Conservation (phyloP, 225 moss, liverwort and hornwort species). For the Physcomitrium patens region DNA sequence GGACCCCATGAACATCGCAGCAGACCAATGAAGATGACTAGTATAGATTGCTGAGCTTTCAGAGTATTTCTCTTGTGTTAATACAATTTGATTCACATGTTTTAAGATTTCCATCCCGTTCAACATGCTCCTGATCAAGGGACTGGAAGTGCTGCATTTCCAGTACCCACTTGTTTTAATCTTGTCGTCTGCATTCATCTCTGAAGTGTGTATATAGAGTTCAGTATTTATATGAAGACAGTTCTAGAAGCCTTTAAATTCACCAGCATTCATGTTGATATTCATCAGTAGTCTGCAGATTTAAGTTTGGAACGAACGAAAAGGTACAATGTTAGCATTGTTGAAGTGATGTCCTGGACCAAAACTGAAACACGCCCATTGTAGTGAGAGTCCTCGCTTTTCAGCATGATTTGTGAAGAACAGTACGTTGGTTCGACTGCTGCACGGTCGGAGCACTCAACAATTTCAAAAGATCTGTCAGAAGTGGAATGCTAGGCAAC, state of each 20-base stretch:
- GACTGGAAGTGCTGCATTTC: constrained; percentile 14
- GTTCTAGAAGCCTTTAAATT: too few species aligned
- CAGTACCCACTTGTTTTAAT: neutral
- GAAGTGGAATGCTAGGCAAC: too few species aligned
- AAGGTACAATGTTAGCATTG: neutral
- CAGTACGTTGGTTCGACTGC: too few species aligned
- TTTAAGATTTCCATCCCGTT: neutral
- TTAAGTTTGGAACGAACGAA: neutral
- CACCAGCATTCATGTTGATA: neutral
- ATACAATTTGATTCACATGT: neutral
- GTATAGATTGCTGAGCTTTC: neutral
- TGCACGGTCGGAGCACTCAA: too few species aligned
- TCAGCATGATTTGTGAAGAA: too few species aligned
- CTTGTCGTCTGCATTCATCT: constrained; percentile 4
- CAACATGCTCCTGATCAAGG: constrained; percentile 17
- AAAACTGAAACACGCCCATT: too few species aligned
- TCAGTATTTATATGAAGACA: constrained; percentile 10
- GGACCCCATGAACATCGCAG: constrained; percentile 17
- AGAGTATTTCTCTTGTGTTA: neutral
- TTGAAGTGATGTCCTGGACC: too few species aligned
- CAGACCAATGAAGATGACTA: neutral
- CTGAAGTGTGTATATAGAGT: constrained; percentile 4
- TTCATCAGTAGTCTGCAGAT: neutral
- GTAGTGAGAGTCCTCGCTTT: too few species aligned
- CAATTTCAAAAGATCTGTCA: too few species aligned